Evolutionary conservation across 306 rosid genomes (phyloP).

Genomic region (Elaeagnus macrophylla): DNA sequence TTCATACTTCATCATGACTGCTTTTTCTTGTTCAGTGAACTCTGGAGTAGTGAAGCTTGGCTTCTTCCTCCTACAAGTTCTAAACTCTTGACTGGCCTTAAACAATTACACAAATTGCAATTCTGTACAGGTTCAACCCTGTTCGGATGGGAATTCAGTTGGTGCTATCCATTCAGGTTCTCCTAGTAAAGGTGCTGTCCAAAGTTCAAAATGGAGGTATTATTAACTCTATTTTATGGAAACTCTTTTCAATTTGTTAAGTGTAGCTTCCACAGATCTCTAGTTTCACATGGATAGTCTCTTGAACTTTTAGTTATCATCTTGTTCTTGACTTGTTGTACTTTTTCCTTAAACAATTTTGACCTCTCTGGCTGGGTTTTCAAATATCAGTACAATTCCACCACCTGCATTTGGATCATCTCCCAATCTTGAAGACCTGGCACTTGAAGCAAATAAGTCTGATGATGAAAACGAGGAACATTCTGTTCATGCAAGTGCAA

Average conservation of each 20-base stretch:
- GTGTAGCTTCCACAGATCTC: conserved; percentile 1
- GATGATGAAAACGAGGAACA: conserved; percentile 52
- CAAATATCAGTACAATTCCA: conserved; percentile 58
- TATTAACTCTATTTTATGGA: not conserved
- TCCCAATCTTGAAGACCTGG: conserved; percentile 93
- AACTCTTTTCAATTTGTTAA: not conserved
- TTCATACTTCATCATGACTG: not conserved
- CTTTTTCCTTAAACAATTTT: conserved; percentile 17
- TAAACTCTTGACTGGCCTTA: conserved; percentile 6
- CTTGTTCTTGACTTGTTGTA: conserved; percentile 2
- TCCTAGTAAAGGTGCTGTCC: conserved; percentile 37
- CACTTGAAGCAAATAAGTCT: conserved; percentile 53
- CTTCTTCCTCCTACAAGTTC: not conserved
- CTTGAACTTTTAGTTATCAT: not conserved
- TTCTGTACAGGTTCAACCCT: conserved; percentile 62
- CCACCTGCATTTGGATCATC: conserved; percentile 99
- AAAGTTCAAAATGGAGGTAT: conserved; percentile 65
- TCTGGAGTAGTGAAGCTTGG: not conserved
- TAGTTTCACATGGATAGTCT: conserved; percentile 7
- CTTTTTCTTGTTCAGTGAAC: not conserved
- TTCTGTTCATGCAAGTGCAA: conserved; percentile 51
- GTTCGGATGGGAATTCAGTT: conserved; percentile 44
- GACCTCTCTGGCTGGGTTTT: conserved; percentile 19
- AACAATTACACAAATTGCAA: conserved; percentile 19
- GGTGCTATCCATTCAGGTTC: conserved; percentile 35